Conservation (phyloP, 768 basidiomycete genomes). For the Mycena vulgaris region DNA sequence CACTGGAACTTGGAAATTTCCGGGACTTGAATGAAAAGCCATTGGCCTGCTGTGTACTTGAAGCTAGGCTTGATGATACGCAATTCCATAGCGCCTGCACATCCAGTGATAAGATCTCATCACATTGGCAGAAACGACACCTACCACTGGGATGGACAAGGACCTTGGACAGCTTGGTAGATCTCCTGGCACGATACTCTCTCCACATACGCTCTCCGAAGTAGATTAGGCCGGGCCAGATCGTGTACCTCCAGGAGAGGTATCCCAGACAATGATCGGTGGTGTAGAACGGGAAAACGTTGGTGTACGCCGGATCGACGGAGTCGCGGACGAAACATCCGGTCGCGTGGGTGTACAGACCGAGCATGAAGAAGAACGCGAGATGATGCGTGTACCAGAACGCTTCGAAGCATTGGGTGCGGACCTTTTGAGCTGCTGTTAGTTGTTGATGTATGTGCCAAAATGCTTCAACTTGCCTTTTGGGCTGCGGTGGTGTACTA, state of each 20-base stretch:
- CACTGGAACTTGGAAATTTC: constrained; percentile 89
- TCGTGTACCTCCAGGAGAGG: constrained; percentile 90
- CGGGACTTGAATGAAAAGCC: constrained; percentile 92
- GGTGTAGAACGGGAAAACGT: constrained; percentile 89
- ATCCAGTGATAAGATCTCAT: constrained; percentile 28
- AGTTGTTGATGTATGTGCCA: too few relatives aligned
- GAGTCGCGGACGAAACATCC: constrained; percentile 96
- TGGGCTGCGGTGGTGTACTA: constrained; percentile 96
- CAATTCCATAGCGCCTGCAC: constrained; percentile 89
- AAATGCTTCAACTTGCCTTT: too few relatives aligned
- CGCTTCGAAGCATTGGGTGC: constrained; percentile 91
- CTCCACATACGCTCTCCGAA: constrained; percentile 90
- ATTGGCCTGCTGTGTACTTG: constrained; percentile 93
- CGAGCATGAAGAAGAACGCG: constrained; percentile 95
- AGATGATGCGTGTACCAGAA: constrained; percentile 99
- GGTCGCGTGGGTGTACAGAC: constrained; percentile 90
- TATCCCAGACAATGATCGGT: constrained; percentile 94
- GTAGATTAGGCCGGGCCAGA: constrained; percentile 94
- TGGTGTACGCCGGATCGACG: constrained; percentile 77
- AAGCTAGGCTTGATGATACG: constrained; percentile 93
- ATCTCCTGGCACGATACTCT: constrained; percentile 83
- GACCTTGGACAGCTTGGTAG: constrained; percentile 88
- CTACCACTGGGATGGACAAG: constrained; percentile 90
- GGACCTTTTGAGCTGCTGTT: constrained; percentile 89
- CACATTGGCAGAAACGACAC: constrained; percentile 38